These are phyloP conservation scores for Fusarium anthophilum DNA, from an alignment of 2,329 filamentous ascomycete genomes.

Conservation along the genomic window DNA sequence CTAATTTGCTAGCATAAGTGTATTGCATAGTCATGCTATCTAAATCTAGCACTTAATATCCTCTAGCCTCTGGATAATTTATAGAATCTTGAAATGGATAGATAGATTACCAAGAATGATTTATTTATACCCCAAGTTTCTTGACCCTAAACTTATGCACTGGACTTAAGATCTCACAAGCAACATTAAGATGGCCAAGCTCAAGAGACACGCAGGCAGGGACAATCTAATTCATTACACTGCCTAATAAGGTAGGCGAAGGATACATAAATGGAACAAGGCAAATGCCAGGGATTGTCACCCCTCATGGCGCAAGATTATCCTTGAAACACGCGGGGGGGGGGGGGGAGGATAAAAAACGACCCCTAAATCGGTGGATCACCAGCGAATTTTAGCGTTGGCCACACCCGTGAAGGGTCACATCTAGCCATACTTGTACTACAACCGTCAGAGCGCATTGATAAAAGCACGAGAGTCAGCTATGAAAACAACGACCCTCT, in stretches of 20 bases:
- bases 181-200: no score
- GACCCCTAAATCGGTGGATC: not conserved
- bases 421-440: not conserved
- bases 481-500: not conserved
- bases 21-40: not conserved
- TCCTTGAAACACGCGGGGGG: not conserved
- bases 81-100: not conserved
- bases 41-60: not conserved
- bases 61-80: no score
- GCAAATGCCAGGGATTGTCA: not conserved
- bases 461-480: not conserved
- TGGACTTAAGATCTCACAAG: no score
- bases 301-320: not conserved
- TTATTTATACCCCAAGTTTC: not conserved
- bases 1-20: no score
- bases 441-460: not conserved
- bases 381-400: not conserved
- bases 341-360: no score
- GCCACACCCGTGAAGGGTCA: not conserved
- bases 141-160: no score
- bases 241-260: not conserved
- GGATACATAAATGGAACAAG: not conserved
- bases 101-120: slow-evolving; percentile 2
- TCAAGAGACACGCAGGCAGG: not conserved
- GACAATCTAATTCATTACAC: not conserved